Evolutionary conservation across 371 early-diverging fungal genomes (phyloP).

Genomic region (Synchytrium microbalum): DNA sequence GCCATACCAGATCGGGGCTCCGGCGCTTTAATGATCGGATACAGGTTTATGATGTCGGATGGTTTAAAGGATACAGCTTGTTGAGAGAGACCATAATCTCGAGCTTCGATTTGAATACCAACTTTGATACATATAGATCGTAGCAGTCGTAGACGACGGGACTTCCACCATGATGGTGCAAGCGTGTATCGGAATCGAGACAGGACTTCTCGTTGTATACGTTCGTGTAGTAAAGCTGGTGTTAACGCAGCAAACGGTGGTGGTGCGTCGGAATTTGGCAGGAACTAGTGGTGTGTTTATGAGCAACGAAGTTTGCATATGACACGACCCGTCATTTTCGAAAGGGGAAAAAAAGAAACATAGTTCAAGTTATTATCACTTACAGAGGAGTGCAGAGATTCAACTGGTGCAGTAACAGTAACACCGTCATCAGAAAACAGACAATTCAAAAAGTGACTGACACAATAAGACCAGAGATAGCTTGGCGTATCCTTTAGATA

Average conservation of each 20-base stretch:
- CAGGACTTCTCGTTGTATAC: constrained; percentile 52
- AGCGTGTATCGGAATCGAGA: constrained; percentile 69
- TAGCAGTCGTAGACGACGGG: constrained; percentile 58
- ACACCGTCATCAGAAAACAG: too few relatives aligned
- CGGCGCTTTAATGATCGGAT: constrained; percentile 77
- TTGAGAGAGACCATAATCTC: constrained; percentile 58
- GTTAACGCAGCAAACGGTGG: too few relatives aligned
- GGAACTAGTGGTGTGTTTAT: too few relatives aligned
- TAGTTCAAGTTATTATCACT: too few relatives aligned
- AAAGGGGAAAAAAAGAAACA: too few relatives aligned
- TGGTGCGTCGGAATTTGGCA: too few relatives aligned
- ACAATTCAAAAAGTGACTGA: constrained; percentile 52
- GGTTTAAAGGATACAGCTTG: constrained; percentile 53
- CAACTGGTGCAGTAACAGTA: too few relatives aligned
- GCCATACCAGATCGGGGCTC: constrained; percentile 60
- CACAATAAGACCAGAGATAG: constrained; percentile 22
- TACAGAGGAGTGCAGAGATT: too few relatives aligned
- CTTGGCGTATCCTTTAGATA: constrained; percentile 49
- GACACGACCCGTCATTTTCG: too few relatives aligned
- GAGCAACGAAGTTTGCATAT: too few relatives aligned
- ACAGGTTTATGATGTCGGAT: constrained; percentile 68
- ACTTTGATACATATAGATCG: constrained; percentile 74
- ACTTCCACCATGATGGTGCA: constrained; percentile 32
- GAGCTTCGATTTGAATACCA: constrained; percentile 74
- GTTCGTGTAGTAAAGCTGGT: constrained; percentile 46